These are phyloP conservation scores for Rosellinia necatrix DNA, from an alignment of 2,329 filamentous ascomycete species.

Conservation along the genomic window DNA sequence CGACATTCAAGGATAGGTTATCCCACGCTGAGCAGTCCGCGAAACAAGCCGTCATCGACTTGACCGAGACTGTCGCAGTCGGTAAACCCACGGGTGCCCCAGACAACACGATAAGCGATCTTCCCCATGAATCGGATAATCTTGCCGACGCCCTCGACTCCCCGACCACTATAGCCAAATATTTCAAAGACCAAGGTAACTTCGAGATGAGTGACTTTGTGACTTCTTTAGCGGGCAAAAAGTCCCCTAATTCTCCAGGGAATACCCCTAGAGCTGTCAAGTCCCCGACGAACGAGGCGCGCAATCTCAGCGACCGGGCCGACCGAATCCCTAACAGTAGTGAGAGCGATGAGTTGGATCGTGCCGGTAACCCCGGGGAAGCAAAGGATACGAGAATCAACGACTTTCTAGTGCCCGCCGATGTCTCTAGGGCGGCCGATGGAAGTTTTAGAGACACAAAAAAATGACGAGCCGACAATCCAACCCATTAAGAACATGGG, in stretches of 20 bases:
- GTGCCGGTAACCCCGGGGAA: background rate
- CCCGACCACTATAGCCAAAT: slow-evolving; percentile 34
- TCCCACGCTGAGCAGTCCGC: slow-evolving; percentile 1
- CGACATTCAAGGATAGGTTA: slow-evolving; percentile 21
- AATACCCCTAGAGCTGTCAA: slow-evolving; percentile 12
- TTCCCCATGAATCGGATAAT: slow-evolving; percentile 15
- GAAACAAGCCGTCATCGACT: background rate
- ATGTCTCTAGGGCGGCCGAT: slow-evolving; percentile 32
- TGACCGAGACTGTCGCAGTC: slow-evolving; percentile 10
- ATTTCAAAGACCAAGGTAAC: slow-evolving; percentile 36
- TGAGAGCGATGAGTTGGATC: background rate
- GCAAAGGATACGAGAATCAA: background rate
- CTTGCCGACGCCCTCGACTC: slow-evolving; percentile 28
- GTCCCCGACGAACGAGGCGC: slow-evolving; percentile 4
- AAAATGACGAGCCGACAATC: background rate
- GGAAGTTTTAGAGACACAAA: slow-evolving; percentile 19
- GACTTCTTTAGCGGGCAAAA: slow-evolving; percentile 30
- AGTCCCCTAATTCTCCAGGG: slow-evolving; percentile 11
- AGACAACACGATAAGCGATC: slow-evolving; percentile 4
- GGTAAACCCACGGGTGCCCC: slow-evolving; percentile 19
- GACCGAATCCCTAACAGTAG: background rate
- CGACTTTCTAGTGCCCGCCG: slow-evolving; percentile 12
- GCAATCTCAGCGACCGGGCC: background rate
- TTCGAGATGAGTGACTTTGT: slow-evolving; percentile 40
- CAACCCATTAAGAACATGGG: slow-evolving; percentile 25